phyloP scores from a whole-genome alignment of 805 yeast genomes.

The Metschnikowia noctiluminum region DNA sequence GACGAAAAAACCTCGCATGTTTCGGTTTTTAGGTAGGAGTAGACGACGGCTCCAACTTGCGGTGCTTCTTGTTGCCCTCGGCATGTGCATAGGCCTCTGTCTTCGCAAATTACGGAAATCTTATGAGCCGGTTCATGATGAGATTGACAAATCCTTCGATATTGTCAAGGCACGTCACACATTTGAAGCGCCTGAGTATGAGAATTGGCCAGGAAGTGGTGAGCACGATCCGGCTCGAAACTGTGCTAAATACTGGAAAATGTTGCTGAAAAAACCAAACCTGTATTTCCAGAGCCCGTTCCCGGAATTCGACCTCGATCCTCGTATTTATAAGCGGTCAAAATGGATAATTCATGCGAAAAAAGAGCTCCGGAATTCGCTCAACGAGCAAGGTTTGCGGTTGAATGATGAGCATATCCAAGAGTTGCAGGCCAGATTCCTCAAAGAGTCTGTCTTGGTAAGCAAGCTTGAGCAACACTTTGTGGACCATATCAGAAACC shows the following conservation, averaged over 20 bases:
- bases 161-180: neutral
- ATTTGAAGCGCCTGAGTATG: neutral
- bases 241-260: slow-evolving; percentile 3
- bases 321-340: slow-evolving; percentile 22
- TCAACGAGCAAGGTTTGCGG: slow-evolving; percentile 12
- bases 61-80: neutral
- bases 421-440: slow-evolving; percentile 8
- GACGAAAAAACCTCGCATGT: too few species aligned
- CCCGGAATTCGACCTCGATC: slow-evolving; percentile 3
- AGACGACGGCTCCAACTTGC: neutral
- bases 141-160: neutral
- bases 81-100: neutral
- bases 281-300: neutral
- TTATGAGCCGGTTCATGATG: neutral
- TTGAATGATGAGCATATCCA: slow-evolving; percentile 13
- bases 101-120: neutral
- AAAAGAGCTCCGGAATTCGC: slow-evolving; percentile 14
- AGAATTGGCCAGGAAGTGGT: neutral
- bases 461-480: slow-evolving; percentile 9
- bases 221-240: neutral
- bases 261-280: neutral
- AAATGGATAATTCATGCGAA: slow-evolving; percentile 25
- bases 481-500: slow-evolving; percentile 19
- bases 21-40: too few species aligned
- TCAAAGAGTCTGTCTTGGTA: neutral